Evolutionary conservation across 2,329 filamentous ascomycete genomes (phyloP), one percentile per base, ranked within the genome.

Genomic region (Endocalyx cinctus): DNA sequence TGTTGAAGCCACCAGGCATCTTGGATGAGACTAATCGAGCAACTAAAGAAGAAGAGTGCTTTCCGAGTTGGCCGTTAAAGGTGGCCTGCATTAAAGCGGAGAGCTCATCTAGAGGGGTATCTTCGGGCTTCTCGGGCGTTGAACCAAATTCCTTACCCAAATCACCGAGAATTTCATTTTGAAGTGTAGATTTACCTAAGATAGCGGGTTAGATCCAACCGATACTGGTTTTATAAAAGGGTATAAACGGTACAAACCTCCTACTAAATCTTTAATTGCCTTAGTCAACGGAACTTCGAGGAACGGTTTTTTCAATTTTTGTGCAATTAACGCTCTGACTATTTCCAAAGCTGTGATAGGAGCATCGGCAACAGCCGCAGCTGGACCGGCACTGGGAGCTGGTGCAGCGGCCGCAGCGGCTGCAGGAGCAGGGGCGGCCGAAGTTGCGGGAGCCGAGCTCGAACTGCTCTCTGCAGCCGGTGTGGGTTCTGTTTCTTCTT

Each of bases 1-100:
- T 97, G 62, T 97, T 98, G 78, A 98, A 98, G 42, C 92, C 92
- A 69, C 90, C 92, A 29, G 92, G 92, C 92, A 98, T 98, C 69
- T 98, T 98, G 18, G 92, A 96, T 2, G 92, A 97, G 27, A 98
- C 92, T 59, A 98, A 72, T 49, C 92, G 84, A 31, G 92, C 92
- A 60, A 98, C 84, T 37, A 98, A 77, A 3, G 89, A 94, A 34
- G 86, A 84, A 1, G 92, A 94, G 51, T 96, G 89, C 68, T 98
- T 98, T 62, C 92, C 92, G 41, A 98, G 79, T 67, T 95, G 90
- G 50, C 92, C 92, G 66, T 96, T 92, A 69, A 98, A 98, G n/a
- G 90, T 97, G 29, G 87, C 82, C 67, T 98, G 92, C 84, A 98
- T 95, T 7, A 92, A 74, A 34, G 86, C 87, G 70, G 89, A 86